phyloP scores from a whole-genome alignment of 2,329 filamentous ascomycete species.

The Magnaporthiopsis rhizophila region DNA sequence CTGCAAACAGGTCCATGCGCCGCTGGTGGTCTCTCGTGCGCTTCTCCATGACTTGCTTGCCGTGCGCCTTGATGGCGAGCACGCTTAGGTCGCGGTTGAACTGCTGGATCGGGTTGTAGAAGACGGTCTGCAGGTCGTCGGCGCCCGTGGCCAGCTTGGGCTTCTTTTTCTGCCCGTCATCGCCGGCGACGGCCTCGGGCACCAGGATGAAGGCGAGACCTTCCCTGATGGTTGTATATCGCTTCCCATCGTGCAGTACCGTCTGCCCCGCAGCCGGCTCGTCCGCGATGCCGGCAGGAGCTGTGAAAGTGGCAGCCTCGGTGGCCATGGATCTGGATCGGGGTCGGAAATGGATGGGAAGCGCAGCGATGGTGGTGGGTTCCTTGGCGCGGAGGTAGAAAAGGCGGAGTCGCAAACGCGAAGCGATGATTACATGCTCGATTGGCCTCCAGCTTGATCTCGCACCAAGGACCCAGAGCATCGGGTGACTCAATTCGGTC shows the following conservation, averaged over 20 bases:
- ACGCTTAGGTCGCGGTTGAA: conserved; percentile 96
- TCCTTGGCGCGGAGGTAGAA: neutral
- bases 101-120: conserved; percentile 98
- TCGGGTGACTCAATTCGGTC: neutral
- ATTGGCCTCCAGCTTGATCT: neutral
- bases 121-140: conserved; percentile 68
- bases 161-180: conserved; percentile 18
- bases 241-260: conserved; percentile 34
- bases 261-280: conserved; percentile 11
- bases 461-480: neutral
- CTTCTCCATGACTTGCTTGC: conserved; percentile 49
- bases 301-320: neutral
- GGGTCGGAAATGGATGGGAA: neutral
- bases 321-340: neutral
- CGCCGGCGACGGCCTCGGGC: conserved; percentile 25
- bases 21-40: conserved; percentile 48
- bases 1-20: conserved; percentile 40
- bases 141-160: conserved; percentile 38
- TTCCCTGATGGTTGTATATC: conserved; percentile 45
- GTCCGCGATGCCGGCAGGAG: neutral
- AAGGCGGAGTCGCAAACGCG: neutral
- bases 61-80: conserved; percentile 83
- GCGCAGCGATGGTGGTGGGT: neutral
- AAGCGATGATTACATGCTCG: conserved; percentile 1
- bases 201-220: conserved; percentile 51